A percentile compares a stretch with the other conserved stretches of the same genome.
Conservation (phyloP, 305 asterid species). For the Solanum aculeatissimum region DNA sequence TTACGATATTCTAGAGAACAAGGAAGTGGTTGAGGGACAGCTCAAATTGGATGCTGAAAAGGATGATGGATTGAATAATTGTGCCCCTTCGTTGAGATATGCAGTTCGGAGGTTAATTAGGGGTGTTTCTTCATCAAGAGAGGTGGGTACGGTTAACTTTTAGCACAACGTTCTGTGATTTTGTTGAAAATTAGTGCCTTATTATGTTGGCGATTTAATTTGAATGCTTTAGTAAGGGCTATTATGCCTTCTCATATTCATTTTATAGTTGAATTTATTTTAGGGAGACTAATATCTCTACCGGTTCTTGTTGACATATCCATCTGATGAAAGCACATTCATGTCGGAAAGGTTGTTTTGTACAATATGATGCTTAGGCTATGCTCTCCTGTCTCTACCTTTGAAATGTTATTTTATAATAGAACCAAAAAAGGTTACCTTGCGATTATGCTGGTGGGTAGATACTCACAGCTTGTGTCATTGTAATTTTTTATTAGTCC, state of each 20-base stretch:
- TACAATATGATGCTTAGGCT: background rate
- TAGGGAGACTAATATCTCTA: background rate
- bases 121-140: constrained; percentile 92
- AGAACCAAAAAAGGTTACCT: background rate
- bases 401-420: background rate
- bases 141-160: constrained; percentile 32
- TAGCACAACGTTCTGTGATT: background rate
- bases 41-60: constrained; percentile 84
- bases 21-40: constrained; percentile 56
- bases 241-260: background rate
- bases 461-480: background rate
- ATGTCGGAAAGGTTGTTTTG: background rate
- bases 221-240: background rate
- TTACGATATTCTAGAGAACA: constrained; percentile 62
- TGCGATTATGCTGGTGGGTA: background rate
- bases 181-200: background rate
- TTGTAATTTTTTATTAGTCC: background rate
- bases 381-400: background rate
- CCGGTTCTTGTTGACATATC: background rate
- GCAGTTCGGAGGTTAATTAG: constrained; percentile 92
- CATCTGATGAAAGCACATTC: background rate
- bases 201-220: background rate
- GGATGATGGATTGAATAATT: constrained; percentile 81
- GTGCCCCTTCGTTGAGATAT: constrained; percentile 88
- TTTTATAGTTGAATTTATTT: background rate